phyloP scores from a whole-genome alignment of 1,284 basidiomycete genomes.

The Cutaneotrichosporon dermatis region DNA sequence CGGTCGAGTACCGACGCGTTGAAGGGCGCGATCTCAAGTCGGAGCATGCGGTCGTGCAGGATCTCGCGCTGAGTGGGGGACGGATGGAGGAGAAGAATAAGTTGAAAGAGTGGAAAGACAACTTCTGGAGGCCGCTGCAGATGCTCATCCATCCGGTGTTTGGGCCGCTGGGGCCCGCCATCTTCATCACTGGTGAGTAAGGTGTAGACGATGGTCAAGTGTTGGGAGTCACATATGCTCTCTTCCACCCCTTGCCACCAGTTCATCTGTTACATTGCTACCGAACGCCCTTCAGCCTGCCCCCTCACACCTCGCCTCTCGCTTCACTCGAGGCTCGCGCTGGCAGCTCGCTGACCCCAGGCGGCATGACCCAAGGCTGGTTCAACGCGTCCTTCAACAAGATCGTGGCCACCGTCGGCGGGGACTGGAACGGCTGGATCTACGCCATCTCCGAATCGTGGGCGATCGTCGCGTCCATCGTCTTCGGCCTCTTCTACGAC shows the following conservation, averaged over 20 bases:
- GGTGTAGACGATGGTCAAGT: too few relatives aligned
- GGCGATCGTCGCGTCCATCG: constrained; percentile 15
- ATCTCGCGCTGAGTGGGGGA: constrained; percentile 9
- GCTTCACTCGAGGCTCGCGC: too few relatives aligned
- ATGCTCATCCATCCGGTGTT: constrained; percentile 18
- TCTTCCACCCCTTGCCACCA: too few relatives aligned
- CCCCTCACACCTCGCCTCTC: background rate
- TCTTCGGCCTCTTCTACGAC: constrained; percentile 20
- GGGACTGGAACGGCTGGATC: constrained; percentile 22
- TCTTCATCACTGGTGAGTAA: constrained; percentile 14
- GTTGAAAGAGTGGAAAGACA: constrained; percentile 4
- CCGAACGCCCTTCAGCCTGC: too few relatives aligned
- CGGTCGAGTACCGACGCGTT: constrained; percentile 13
- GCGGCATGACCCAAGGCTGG: constrained; percentile 20
- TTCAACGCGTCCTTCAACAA: constrained; percentile 20
- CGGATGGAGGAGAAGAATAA: background rate
- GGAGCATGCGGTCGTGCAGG: constrained; percentile 18
- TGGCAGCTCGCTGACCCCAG: background rate
- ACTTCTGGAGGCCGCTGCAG: constrained; percentile 15
- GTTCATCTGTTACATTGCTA: too few relatives aligned
- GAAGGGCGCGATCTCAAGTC: constrained; percentile 6
- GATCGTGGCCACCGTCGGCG: constrained; percentile 16
- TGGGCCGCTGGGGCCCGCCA: constrained; percentile 12
- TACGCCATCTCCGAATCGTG: constrained; percentile 16
- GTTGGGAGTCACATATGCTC: too few relatives aligned